These are phyloP conservation scores for Talaromyces proteolyticus DNA, from an alignment of 495 filamentous ascomycete species.

Conservation along the genomic window DNA sequence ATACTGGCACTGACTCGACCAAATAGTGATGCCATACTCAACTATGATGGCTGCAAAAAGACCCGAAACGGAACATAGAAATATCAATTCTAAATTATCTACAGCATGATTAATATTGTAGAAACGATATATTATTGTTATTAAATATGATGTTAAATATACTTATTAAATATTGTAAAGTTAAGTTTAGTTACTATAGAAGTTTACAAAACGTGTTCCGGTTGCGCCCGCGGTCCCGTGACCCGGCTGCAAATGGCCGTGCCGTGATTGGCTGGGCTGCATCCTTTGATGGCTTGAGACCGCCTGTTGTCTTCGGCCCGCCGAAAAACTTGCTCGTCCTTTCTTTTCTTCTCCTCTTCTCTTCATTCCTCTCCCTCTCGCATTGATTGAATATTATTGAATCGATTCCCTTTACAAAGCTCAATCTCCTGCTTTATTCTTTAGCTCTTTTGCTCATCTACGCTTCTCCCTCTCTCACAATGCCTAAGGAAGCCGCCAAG, in stretches of 20 bases:
- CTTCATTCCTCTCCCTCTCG: not conserved
- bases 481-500: constrained; percentile 32
- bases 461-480: constrained; percentile 26
- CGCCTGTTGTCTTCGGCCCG: too few species aligned
- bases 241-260: constrained; percentile 22
- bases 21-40: not conserved
- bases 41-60: not conserved
- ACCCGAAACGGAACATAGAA: too few species aligned
- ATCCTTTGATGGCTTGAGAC: not conserved
- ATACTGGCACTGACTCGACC: too few species aligned
- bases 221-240: constrained; percentile 4
- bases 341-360: constrained; percentile 12
- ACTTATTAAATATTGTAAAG: not conserved
- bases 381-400: too few species aligned
- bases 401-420: too few species aligned
- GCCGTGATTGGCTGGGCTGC: constrained; percentile 27
- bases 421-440: too few species aligned
- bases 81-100: too few species aligned
- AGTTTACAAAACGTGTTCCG: constrained; percentile 1
- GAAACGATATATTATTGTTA: too few species aligned
- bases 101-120: not conserved
- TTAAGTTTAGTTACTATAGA: too few species aligned
- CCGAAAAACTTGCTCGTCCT: constrained; percentile 28
- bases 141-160: not conserved
- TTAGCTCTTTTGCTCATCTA: too few species aligned